A percentile compares a stretch with the other conserved stretches of the same genome.
Conservation (phyloP, 352 stramenopile genomes). For the Phytopythium sindhum region DNA sequence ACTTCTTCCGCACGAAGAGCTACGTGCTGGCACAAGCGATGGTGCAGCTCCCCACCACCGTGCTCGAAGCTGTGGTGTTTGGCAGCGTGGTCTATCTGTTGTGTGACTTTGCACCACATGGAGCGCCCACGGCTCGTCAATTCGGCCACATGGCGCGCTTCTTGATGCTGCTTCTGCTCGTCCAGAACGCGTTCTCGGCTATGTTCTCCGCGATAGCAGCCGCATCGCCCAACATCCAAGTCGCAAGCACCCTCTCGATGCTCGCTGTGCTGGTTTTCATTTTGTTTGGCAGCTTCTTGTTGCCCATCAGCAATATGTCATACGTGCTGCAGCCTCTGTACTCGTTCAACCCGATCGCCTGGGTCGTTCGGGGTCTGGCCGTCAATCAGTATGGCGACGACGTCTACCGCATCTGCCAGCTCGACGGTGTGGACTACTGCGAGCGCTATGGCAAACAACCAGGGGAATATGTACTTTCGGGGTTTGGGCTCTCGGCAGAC, state of each 20-base stretch:
- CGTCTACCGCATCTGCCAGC: conserved; percentile 29
- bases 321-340: conserved; percentile 44
- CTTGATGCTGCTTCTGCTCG: conserved; percentile 44
- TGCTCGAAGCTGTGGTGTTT: conserved; percentile 71
- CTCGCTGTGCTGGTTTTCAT: conserved; percentile 40
- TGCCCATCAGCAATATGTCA: conserved; percentile 37
- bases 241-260: conserved; percentile 40
- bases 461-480: conserved; percentile 29
- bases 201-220: conserved; percentile 41
- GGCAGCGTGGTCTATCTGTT: conserved; percentile 80
- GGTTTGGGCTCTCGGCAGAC: conserved; percentile 38
- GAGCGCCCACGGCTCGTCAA: conserved; percentile 4
- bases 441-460: conserved; percentile 21
- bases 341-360: conserved; percentile 56
- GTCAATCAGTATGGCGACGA: conserved; percentile 43
- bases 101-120: conserved; percentile 39
- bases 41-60: conserved; percentile 34
- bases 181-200: conserved; percentile 19
- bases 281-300: conserved; percentile 45
- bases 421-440: conserved; percentile 41
- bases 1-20: conserved; percentile 80
- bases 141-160: conserved; percentile 37
- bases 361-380: conserved; percentile 31
- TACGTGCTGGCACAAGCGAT: conserved; percentile 51
- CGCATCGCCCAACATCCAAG: conserved; percentile 30